Percentiles rank a stretch among this genome's conserved stretches.
Conservation (phyloP, 2,329 filamentous ascomycete species). For the Curvularia verruculosa region DNA sequence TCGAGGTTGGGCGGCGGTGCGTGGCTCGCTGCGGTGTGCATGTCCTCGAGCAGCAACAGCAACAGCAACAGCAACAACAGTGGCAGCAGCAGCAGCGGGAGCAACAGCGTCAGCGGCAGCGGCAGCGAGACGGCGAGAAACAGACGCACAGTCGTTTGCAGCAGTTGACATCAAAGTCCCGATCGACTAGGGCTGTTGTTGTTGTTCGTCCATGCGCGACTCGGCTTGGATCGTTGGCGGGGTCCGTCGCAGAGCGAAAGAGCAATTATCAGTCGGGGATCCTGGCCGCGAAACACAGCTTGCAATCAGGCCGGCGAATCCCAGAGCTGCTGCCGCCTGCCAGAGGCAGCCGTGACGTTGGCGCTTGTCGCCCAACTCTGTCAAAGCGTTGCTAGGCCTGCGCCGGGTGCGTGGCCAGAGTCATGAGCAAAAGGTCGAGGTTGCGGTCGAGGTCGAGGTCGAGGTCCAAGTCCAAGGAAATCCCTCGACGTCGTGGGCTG, state of each 20-base stretch:
- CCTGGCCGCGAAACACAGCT: constrained; percentile 23
- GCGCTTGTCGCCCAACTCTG: constrained; percentile 11
- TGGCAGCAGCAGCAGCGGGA: background rate
- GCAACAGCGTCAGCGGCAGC: constrained; percentile 1
- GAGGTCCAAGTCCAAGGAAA: background rate
- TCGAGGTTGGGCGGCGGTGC: constrained; percentile 23
- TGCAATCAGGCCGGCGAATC: constrained; percentile 24
- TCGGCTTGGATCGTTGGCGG: constrained; percentile 26
- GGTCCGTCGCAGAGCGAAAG: constrained; percentile 28
- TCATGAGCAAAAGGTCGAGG: constrained; percentile 4
- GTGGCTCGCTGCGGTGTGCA: constrained; percentile 27
- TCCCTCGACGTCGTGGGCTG: background rate
- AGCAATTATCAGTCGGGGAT: constrained; percentile 37
- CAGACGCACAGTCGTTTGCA: constrained; percentile 11
- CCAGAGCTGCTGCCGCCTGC: constrained; percentile 14
- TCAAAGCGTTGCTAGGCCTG: constrained; percentile 19
- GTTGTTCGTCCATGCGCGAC: constrained; percentile 31
- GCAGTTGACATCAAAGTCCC: constrained; percentile 11
- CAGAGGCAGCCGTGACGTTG: constrained; percentile 6
- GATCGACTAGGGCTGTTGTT: constrained; percentile 13
- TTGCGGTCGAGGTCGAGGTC: background rate
- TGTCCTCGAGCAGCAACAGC: constrained; percentile 17
- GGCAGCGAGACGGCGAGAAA: background rate
- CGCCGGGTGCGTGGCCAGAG: constrained; percentile 14
- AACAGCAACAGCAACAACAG: background rate